Evolutionary conservation across 495 filamentous ascomycete genomes (phyloP).

Genomic region (Aspergillus affinis): DNA sequence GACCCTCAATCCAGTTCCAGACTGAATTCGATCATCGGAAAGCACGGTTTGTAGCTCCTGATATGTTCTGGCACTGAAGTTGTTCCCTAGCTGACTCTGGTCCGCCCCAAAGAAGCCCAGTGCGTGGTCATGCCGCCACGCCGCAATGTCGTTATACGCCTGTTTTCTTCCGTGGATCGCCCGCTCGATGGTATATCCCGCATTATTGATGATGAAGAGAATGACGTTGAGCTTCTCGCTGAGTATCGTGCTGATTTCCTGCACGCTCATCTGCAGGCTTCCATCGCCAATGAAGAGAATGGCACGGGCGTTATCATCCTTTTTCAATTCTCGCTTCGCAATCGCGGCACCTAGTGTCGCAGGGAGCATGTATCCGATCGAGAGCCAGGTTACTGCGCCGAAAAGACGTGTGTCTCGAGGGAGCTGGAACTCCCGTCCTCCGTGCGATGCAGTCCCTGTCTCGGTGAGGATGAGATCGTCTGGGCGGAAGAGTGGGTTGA

Average conservation of each 20-base stretch:
- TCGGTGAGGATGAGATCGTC: conserved; percentile 43
- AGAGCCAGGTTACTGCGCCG: conserved; percentile 40
- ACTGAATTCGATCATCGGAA: conserved; percentile 28
- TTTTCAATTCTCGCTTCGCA: conserved; percentile 31
- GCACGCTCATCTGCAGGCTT: conserved; percentile 73
- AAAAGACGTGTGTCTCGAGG: conserved; percentile 33
- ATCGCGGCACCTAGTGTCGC: conserved; percentile 49
- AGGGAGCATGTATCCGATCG: conserved; percentile 50
- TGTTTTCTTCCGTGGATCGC: conserved; percentile 72
- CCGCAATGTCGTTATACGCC: conserved; percentile 69
- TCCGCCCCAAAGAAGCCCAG: conserved; percentile 46
- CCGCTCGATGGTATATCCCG: conserved; percentile 76
- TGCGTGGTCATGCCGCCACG: conserved; percentile 59
- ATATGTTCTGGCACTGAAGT: conserved; percentile 33
- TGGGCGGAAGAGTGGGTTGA: conserved; percentile 30
- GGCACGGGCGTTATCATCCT: not conserved
- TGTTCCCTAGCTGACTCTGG: conserved; percentile 24
- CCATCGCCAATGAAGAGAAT: conserved; percentile 82
- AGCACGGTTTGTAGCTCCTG: conserved; percentile 38
- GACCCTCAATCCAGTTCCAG: conserved; percentile 41
- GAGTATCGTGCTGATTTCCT: conserved; percentile 78
- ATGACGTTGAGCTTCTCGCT: conserved; percentile 64
- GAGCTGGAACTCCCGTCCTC: conserved; percentile 30
- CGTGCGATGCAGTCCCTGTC: conserved; percentile 40
- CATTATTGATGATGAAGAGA: conserved; percentile 74